Base-by-base conservation (phyloP, 2,329 filamentous ascomycete genomes). In the Aspergillus sp. region DNA sequence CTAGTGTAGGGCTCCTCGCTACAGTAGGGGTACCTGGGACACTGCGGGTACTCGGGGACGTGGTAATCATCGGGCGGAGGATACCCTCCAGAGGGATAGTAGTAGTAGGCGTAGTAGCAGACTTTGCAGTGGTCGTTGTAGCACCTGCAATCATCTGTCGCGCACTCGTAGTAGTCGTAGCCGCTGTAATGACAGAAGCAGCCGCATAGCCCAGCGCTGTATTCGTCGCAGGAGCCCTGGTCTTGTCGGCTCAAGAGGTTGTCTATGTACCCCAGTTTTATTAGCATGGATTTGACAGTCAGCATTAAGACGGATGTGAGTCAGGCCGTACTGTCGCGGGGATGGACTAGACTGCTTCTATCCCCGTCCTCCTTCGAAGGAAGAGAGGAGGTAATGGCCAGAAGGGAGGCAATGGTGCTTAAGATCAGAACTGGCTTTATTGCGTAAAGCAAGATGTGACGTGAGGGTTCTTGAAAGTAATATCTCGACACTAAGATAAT, bases 31-130 rank as follows among this genome's bases (percentile, higher is more conserved):
- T 43, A 54, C 17, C 17, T 17, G 6, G 34, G 34, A 5, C 51
- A 54, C 15, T 23, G 11, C 11, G 34, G 51, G 34, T 54, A 43
- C 31, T 43, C 11, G 4, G 51, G 51, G 3, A 19, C 19, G 34
- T 43, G 22, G 51, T 43, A 54, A 6, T 54, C 38, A 2, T n/a
- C 9, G 13, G 51, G 51, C 4, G 51, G 1, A 22, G 51, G 51
- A 54, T 54, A 54, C 7, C 51, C 51, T 3, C 34, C 22, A 0
- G 51, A 54, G 3, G 51, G 8, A 34, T 54, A 54, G 51, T 54
- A 54, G 51, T 54, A 38, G 51, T 54, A 54, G 7, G 51, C 51
- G 38, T 28, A 54, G 34, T 54, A 54, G 34, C 51, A 54, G 31
- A 28, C 34, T 2, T 31, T 19, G 6, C n/a, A 15, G 34, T 43